phyloP scores from a whole-genome alignment of 2,329 filamentous ascomycete species.

The Botrytis porri region DNA sequence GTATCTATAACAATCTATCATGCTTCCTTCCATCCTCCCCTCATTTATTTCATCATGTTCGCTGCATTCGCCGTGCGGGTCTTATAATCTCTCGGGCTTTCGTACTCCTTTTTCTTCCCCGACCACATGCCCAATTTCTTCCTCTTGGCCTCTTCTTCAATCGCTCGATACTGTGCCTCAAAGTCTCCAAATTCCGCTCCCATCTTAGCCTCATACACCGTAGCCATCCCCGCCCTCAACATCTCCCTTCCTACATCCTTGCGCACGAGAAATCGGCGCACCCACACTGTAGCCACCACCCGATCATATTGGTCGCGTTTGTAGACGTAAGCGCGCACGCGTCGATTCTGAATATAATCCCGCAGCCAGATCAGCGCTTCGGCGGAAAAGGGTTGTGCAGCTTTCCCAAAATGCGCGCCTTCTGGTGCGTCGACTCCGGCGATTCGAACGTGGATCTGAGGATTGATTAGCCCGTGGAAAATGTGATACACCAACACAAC shows the following conservation, averaged over 20 bases:
- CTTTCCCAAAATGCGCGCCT: constrained; percentile 84
- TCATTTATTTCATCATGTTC: constrained; percentile 34
- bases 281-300: constrained; percentile 80
- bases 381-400: constrained; percentile 76
- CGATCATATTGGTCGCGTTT: constrained; percentile 89
- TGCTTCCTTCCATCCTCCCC: background rate
- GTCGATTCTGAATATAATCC: constrained; percentile 64
- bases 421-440: constrained; percentile 94
- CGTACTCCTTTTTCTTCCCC: constrained; percentile 58
- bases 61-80: constrained; percentile 44
- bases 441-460: constrained; percentile 79
- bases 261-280: constrained; percentile 62
- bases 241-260: constrained; percentile 87
- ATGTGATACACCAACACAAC: background rate
- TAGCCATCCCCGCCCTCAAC: constrained; percentile 80
- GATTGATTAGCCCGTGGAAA: background rate
- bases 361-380: constrained; percentile 84
- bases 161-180: constrained; percentile 60
- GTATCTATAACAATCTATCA: background rate
- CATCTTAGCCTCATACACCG: constrained; percentile 88
- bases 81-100: constrained; percentile 90
- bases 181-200: constrained; percentile 81
- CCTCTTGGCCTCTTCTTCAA: constrained; percentile 64
- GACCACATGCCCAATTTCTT: constrained; percentile 74
- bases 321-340: constrained; percentile 80